Conservation (phyloP, 1,139 yeast species). For the Suhomyces bolitotheri region DNA sequence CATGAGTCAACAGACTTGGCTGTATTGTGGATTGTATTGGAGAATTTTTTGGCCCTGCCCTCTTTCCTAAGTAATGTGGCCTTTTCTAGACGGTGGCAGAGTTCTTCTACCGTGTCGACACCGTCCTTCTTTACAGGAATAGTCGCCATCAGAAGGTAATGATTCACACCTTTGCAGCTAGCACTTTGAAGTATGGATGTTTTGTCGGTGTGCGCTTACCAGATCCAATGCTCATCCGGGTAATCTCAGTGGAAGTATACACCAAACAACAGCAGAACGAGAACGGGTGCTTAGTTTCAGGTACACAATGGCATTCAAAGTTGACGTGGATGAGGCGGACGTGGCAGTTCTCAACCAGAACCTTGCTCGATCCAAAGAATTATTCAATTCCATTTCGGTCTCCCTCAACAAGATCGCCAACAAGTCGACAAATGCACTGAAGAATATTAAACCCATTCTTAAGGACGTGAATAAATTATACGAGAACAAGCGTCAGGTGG, state of each 20-base stretch:
- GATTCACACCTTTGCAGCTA: neutral
- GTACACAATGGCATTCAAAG: conserved; percentile 19
- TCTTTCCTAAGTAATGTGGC: conserved; percentile 24
- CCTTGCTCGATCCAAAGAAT: conserved; percentile 55
- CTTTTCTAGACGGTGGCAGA: conserved; percentile 7
- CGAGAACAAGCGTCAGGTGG: conserved; percentile 57
- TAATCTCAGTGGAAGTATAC: too few species aligned
- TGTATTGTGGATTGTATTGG: conserved; percentile 21
- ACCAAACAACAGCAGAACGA: too few species aligned
- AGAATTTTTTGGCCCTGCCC: conserved; percentile 25
- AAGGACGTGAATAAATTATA: conserved; percentile 60
- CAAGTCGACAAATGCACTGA: conserved; percentile 62
- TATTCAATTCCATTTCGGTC: conserved; percentile 56
- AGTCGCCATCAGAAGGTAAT: too few species aligned
- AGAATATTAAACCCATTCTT: conserved; percentile 69
- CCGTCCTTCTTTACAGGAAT: conserved; percentile 3
- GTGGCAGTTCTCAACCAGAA: conserved; percentile 80
- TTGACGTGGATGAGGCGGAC: conserved; percentile 81
- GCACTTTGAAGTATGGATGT: neutral
- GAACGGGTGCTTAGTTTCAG: too few species aligned
- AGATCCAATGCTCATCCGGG: neutral
- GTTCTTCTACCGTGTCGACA: neutral
- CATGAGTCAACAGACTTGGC: conserved; percentile 43
- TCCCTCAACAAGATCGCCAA: conserved; percentile 58
- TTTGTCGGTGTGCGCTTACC: neutral